Conservation (phyloP, 2,329 filamentous ascomycete genomes). For the Cordyceps militaris region DNA sequence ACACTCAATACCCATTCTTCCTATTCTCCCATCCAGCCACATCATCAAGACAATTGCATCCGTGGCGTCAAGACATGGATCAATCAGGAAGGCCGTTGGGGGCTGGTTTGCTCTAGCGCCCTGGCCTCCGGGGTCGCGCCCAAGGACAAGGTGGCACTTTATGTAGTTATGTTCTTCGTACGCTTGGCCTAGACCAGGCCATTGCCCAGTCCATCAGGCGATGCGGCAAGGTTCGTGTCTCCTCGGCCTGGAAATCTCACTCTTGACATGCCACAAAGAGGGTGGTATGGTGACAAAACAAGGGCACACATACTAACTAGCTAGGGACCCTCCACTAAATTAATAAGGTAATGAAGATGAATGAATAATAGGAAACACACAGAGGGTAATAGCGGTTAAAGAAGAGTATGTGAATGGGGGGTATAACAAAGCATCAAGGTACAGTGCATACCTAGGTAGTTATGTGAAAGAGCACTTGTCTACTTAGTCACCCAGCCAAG, state of each 20-base stretch:
- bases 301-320: no score
- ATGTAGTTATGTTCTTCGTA: no score
- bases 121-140: not conserved
- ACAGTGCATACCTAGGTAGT: no score
- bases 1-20: not conserved
- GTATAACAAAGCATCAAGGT: no score
- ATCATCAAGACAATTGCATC: not conserved
- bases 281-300: no score
- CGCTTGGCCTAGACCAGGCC: not conserved
- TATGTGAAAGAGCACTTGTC: no score
- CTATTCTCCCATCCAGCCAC: not conserved
- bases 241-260: not conserved
- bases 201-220: not conserved
- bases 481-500: no score
- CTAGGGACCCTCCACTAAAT: no score
- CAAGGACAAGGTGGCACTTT: conserved; percentile 1
- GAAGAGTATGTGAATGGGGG: no score
- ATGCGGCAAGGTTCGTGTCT: not conserved
- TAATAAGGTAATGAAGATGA: no score
- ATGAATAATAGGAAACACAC: no score
- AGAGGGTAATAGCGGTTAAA: no score
- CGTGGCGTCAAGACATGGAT: not conserved
- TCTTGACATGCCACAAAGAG: not conserved
- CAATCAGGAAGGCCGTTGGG: conserved; percentile 10
- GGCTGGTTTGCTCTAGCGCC: not conserved